A percentile compares a stretch with the other conserved stretches of the same genome.
Conservation (phyloP, 805 yeast genomes). For the Brettanomyces custersianus region DNA sequence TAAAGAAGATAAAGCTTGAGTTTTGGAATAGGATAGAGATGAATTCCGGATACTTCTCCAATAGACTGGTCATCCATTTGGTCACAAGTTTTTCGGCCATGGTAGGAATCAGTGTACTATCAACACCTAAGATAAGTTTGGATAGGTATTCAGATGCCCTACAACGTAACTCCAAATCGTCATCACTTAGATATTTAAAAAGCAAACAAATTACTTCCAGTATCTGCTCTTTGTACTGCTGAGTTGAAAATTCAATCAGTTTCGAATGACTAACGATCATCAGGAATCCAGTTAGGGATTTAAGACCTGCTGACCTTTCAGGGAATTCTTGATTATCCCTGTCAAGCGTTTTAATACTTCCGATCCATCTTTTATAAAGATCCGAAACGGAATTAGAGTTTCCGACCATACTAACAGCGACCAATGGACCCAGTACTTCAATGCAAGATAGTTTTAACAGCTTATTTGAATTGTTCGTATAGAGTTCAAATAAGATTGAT, state of each 20-base stretch:
- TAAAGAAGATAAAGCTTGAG: slow-evolving; percentile 6
- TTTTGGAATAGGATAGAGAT: slow-evolving; percentile 2
- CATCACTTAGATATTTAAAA: slow-evolving; percentile 46
- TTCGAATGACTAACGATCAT: slow-evolving; percentile 5
- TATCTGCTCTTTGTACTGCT: slow-evolving; percentile 2
- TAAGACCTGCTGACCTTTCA: slow-evolving; percentile 36
- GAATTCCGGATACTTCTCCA: not conserved
- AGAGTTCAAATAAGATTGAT: not conserved
- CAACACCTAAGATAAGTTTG: slow-evolving; percentile 16
- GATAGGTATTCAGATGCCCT: slow-evolving; percentile 35
- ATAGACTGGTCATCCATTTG: slow-evolving; percentile 4
- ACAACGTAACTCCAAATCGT: slow-evolving; percentile 52
- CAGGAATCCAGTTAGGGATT: slow-evolving; percentile 30
- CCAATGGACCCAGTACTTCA: slow-evolving; percentile 41
- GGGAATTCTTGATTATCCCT: slow-evolving; percentile 37
- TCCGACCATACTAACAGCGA: slow-evolving; percentile 10
- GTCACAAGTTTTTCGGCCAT: slow-evolving; percentile 22
- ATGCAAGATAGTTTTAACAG: slow-evolving; percentile 39
- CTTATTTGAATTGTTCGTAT: slow-evolving; percentile 25
- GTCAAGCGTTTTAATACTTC: slow-evolving; percentile 20
- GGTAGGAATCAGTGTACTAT: slow-evolving; percentile 23
- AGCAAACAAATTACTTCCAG: slow-evolving; percentile 5
- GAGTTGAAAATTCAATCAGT: not conserved
- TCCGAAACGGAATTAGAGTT: not conserved
- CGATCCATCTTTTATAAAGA: slow-evolving; percentile 20